Evolutionary conservation across 2,329 filamentous ascomycete species (phyloP).

Genomic region (Coleophoma crateriformis): DNA sequence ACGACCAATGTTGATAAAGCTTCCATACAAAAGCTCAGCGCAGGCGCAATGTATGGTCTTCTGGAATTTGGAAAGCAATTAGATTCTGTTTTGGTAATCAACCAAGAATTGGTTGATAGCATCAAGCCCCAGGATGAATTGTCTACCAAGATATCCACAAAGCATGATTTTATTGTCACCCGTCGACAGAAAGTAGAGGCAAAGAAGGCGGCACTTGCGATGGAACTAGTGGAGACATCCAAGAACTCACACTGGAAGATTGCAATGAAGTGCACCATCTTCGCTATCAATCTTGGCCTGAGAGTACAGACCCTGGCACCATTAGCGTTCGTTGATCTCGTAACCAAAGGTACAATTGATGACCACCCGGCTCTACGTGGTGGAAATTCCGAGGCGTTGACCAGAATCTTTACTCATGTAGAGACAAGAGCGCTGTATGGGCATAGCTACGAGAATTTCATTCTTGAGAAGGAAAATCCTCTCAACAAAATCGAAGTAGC

Average conservation of each 20-base stretch:
- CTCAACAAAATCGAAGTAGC: conserved; percentile 70
- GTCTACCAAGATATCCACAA: conserved; percentile 50
- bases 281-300: conserved; percentile 84
- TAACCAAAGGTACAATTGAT: conserved; percentile 79
- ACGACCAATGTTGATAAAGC: conserved; percentile 88
- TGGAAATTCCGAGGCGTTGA: conserved; percentile 77
- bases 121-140: conserved; percentile 66
- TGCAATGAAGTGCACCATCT: conserved; percentile 80
- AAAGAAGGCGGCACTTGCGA: conserved; percentile 74
- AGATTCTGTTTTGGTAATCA: conserved; percentile 79
- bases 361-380: conserved; percentile 80
- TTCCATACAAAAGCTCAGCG: conserved; percentile 85
- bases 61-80: conserved; percentile 88
- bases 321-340: conserved; percentile 74
- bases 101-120: conserved; percentile 62
- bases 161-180: conserved; percentile 68
- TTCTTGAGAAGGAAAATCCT: conserved; percentile 73
- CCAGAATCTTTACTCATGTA: conserved; percentile 71
- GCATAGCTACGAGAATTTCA: conserved; percentile 82
- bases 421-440: conserved; percentile 81
- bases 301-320: conserved; percentile 88
- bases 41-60: conserved; percentile 73
- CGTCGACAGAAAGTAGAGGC: conserved; percentile 74
- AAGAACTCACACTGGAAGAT: conserved; percentile 93
- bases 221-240: conserved; percentile 74